These are phyloP conservation scores for Kodamaea suecica DNA, from an alignment of 1,139 yeast genomes.

Conservation along the genomic window DNA sequence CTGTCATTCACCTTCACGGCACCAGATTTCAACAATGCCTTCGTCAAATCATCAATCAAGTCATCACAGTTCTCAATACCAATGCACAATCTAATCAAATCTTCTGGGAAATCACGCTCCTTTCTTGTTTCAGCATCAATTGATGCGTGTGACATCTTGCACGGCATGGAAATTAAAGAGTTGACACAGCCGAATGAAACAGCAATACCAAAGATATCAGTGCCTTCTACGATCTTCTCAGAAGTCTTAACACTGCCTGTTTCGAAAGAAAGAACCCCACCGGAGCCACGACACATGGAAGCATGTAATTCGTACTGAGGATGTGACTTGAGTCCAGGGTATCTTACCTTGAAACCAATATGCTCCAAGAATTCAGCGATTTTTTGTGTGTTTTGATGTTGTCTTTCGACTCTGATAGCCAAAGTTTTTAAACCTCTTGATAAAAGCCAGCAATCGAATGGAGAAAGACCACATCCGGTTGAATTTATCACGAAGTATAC, in stretches of 20 bases:
- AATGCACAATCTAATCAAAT: conserved; percentile 79
- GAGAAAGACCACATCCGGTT: conserved; percentile 86
- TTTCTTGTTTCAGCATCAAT: conserved; percentile 83
- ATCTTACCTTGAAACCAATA: conserved; percentile 68
- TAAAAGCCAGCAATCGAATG: conserved; percentile 87
- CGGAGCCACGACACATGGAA: conserved; percentile 78
- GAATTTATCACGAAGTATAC: conserved; percentile 79
- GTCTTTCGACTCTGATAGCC: conserved; percentile 81
- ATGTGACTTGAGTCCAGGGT: conserved; percentile 78
- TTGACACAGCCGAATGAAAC: conserved; percentile 95
- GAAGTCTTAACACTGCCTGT: conserved; percentile 71
- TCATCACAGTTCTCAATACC: conserved; percentile 75
- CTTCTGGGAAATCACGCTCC: conserved; percentile 90
- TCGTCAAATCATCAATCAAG: conserved; percentile 68
- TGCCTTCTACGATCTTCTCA: conserved; percentile 71
- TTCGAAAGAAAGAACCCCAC: conserved; percentile 86
- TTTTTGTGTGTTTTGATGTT: conserved; percentile 72
- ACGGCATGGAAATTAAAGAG: conserved; percentile 87
- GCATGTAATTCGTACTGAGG: conserved; percentile 79
- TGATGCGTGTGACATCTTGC: conserved; percentile 96
- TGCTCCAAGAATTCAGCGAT: conserved; percentile 70
- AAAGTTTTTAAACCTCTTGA: conserved; percentile 84
- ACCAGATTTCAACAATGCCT: conserved; percentile 67
- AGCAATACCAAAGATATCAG: conserved; percentile 80
- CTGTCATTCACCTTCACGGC: conserved; percentile 45